These are phyloP conservation scores for Corchorus olitorius DNA, from an alignment of 345 rosid species.

Conservation along the genomic window DNA sequence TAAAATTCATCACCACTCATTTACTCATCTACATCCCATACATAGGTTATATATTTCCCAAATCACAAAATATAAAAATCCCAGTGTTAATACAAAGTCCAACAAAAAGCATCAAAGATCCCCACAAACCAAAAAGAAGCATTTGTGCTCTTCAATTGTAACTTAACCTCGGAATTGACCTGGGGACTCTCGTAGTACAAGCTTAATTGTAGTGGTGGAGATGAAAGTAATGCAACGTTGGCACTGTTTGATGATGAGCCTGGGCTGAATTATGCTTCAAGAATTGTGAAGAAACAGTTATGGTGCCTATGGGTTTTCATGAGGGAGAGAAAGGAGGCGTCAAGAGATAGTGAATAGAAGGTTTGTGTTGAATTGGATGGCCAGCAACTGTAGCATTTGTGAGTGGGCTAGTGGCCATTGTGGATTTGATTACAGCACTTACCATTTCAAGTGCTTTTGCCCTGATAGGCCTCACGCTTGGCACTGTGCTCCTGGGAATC, in stretches of 20 bases:
- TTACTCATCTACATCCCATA: too few species aligned
- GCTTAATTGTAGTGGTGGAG: neutral
- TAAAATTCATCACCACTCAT: too few species aligned
- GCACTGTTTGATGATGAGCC: constrained; percentile 26
- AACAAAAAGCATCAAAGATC: too few species aligned
- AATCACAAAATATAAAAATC: too few species aligned
- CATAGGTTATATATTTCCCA: too few species aligned
- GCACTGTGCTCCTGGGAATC: constrained; percentile 32
- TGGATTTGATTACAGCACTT: constrained; percentile 29
- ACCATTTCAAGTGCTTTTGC: constrained; percentile 50
- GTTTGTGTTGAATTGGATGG: constrained; percentile 50
- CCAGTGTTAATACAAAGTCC: too few species aligned
- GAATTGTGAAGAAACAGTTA: constrained; percentile 22
- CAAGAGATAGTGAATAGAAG: constrained; percentile 26
- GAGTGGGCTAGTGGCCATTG: constrained; percentile 47
- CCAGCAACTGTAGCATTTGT: constrained; percentile 46
- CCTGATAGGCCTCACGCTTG: constrained; percentile 49
- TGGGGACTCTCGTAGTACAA: constrained; percentile 10
- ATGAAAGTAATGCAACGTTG: constrained; percentile 8
- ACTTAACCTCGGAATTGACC: neutral
- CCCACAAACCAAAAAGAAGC: neutral
- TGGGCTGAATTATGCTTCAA: constrained; percentile 21
- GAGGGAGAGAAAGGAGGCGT: neutral
- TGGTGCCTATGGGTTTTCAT: constrained; percentile 27
- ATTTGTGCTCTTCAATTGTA: constrained; percentile 37